These are phyloP conservation scores for Phytomonas francai DNA, from an alignment of 208 protist genomes.

Conservation along the genomic window DNA sequence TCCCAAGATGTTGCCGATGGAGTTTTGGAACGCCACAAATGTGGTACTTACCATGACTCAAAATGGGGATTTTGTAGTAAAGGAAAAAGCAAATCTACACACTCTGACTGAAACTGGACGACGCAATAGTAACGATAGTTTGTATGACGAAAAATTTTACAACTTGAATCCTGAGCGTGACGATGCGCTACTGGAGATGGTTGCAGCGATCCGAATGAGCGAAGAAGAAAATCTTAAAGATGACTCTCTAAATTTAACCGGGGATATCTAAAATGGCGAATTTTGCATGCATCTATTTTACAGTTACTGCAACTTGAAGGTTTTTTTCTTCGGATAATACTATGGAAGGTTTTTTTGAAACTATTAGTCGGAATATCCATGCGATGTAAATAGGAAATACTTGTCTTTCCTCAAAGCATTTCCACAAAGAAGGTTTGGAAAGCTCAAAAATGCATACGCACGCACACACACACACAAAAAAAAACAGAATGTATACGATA, in stretches of 20 bases:
- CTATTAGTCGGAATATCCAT: not conserved
- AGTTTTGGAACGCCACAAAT: not conserved
- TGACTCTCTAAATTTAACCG: not conserved
- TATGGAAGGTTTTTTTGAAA: not conserved
- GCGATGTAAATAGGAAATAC: not conserved
- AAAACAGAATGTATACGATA: not conserved
- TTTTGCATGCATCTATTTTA: too few relatives aligned
- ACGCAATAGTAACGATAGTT: constrained; percentile 10
- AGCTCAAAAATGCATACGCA: not conserved
- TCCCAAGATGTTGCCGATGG: constrained; percentile 21
- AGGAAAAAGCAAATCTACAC: not conserved
- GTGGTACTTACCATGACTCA: not conserved
- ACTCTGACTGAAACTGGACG: constrained; percentile 12
- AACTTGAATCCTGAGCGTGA: not conserved
- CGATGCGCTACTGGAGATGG: not conserved
- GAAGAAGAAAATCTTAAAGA: not conserved
- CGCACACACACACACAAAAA: too few relatives aligned
- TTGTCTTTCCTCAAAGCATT: not conserved
- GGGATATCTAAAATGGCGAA: not conserved
- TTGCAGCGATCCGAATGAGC: not conserved
- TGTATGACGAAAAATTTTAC: not conserved
- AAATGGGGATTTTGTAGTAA: not conserved
- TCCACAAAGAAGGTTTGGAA: not conserved
- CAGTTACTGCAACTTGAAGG: too few relatives aligned
- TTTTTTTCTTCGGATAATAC: not conserved